Evolutionary conservation across 179 eudicot genomes (phyloP), one percentile per base, ranked within the genome.

Genomic region (Camellia oleifera): DNA sequence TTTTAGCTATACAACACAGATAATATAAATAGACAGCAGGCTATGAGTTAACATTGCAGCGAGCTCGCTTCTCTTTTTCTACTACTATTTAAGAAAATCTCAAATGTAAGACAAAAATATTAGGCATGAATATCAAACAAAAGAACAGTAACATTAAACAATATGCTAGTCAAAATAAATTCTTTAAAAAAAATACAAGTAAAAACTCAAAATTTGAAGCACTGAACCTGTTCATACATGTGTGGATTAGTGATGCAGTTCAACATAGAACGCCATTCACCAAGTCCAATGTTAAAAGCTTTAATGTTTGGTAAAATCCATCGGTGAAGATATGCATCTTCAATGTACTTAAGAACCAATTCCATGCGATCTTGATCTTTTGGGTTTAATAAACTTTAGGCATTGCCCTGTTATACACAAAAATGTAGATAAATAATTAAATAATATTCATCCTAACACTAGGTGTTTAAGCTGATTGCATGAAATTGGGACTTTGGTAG

Each of bases 221-320:
- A 78, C 80, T 80, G 75, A 65, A 95, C 99, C 93, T 20, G 92
- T 40, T 92, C 87, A 87, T 77, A 95, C 85, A 95, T 86, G 84
- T 83, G 84, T 40, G 91, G 90, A 85, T 92, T 90, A 69, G 87
- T 86, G 79, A 94, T 81, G 90, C 94, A 95, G 81, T 91, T 95
- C 85, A 95, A 71, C 81, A 88, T 88, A 40, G 97, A 85, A 81
- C 88, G 91, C 90, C 85, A 90, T 62, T 88, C 87, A 69, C 88
- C 74, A 8, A 95, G 83, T 54, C 94, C 98, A 75, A 90, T 81
- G 58, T 77, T 82, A 73, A 94, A 95, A 64, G 90, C 92, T 85
- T 81, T 87, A 69, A 85, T 85, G 83, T 91, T 88, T 73, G 92
- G 92, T 82, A 92, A 80, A 53, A 81, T 91, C 93, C 91, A 91